Percentiles rank a stretch among this genome's conserved stretches.
These are phyloP conservation scores for Collariella sp. DNA, from an alignment of 495 filamentous ascomycete genomes.

Conservation along the genomic window DNA sequence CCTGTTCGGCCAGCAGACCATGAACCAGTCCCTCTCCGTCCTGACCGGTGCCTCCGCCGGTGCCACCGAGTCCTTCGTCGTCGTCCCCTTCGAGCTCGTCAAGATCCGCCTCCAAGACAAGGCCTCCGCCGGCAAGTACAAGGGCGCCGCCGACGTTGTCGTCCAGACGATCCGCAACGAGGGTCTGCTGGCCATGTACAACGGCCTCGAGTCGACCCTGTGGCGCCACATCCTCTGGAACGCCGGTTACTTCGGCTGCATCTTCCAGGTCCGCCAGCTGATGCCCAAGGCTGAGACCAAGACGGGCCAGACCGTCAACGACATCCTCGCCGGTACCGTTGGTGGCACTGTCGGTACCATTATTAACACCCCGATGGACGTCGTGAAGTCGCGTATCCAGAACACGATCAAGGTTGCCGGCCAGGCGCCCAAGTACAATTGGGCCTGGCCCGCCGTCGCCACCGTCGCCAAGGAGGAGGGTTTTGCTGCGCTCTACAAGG, in stretches of 20 bases:
- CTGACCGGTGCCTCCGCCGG: constrained; percentile 91
- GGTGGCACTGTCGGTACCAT: constrained; percentile 91
- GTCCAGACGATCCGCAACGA: constrained; percentile 71
- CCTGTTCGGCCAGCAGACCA: constrained; percentile 70
- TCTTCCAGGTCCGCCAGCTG: constrained; percentile 84
- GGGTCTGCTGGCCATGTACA: constrained; percentile 84
- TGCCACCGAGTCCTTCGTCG: constrained; percentile 88
- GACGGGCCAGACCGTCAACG: constrained; percentile 69
- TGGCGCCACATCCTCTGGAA: constrained; percentile 99
- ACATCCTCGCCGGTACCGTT: constrained; percentile 74
- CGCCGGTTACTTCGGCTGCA: constrained; percentile 94
- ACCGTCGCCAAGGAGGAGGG: constrained; percentile 91
- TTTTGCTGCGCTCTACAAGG: constrained; percentile 89
- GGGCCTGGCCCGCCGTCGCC: constrained; percentile 80
- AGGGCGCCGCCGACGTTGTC: constrained; percentile 85
- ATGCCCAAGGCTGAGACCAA: constrained; percentile 74
- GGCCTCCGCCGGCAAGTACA: constrained; percentile 89
- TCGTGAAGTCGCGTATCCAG: constrained; percentile 96
- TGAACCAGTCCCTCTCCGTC: constrained; percentile 81
- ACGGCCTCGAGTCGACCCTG: constrained; percentile 88
- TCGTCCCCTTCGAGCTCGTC: constrained; percentile 85
- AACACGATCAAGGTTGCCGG: constrained; percentile 79
- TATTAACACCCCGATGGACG: constrained; percentile 90
- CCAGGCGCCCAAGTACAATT: constrained; percentile 86
- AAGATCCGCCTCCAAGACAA: constrained; percentile 96